Conservation (phyloP, 176 grass and related monocot species). For the Oryza glumipatula region DNA sequence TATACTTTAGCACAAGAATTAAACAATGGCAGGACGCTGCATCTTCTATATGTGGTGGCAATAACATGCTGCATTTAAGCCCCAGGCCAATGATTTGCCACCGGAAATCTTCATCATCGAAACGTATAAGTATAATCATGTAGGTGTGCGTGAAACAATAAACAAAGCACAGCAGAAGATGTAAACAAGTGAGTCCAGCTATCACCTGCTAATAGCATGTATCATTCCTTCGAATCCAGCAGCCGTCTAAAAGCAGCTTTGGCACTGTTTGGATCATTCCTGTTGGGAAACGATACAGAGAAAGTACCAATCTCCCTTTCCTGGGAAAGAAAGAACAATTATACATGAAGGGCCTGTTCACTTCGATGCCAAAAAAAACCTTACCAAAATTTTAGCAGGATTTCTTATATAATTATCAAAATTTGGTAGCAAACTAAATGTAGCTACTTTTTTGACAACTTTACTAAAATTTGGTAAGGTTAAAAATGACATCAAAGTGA, state of each 20-base stretch:
- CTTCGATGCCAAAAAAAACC: no score
- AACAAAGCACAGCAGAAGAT: conserved; percentile 36
- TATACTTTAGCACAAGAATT: conserved; percentile 62
- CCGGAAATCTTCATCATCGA: conserved; percentile 38
- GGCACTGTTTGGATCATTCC: conserved; percentile 11
- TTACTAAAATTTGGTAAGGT: no score
- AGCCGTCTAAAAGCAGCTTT: conserved; percentile 31
- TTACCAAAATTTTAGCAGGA: no score
- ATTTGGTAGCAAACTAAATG: no score
- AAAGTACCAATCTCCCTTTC: conserved; percentile 19
- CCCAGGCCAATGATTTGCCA: conserved; percentile 37
- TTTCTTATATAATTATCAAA: no score
- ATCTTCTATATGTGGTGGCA: conserved; percentile 49
- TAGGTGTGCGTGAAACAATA: conserved; percentile 27
- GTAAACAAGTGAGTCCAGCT: conserved; percentile 44
- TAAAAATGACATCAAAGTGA: no score
- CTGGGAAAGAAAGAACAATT: conserved; percentile 25
- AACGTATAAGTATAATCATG: conserved; percentile 24
- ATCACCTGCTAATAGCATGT: conserved; percentile 44
- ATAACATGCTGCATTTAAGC: conserved; percentile 49
- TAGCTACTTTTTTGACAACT: no score
- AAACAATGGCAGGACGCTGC: conserved; percentile 40
- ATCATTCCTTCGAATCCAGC: conserved; percentile 37
- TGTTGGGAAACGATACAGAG: background rate
- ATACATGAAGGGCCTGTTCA: background rate